phyloP scores from a whole-genome alignment of 78 protist genomes.

The Abeoforma whisleri region DNA sequence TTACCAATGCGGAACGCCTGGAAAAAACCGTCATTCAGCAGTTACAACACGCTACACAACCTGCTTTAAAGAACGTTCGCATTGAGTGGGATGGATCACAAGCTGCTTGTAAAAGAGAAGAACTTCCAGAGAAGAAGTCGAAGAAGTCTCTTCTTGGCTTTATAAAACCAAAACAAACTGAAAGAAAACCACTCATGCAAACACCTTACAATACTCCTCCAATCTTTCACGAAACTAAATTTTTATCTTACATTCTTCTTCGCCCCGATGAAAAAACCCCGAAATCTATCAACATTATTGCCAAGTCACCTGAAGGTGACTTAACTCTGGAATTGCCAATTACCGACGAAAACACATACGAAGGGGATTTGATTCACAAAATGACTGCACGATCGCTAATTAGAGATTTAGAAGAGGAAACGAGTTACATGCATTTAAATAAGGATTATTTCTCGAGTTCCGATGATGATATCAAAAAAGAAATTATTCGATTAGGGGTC shows the following conservation, averaged over 20 bases:
- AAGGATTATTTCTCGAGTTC: background rate
- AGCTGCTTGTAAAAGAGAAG: background rate
- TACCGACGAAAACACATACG: conserved; percentile 4
- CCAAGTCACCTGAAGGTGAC: conserved; percentile 13
- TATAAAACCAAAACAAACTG: background rate
- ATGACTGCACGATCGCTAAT: conserved; percentile 51
- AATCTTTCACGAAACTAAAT: conserved; percentile 46
- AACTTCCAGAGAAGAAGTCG: background rate
- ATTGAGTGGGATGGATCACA: conserved; percentile 32
- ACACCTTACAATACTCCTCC: conserved; percentile 48
- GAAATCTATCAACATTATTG: background rate
- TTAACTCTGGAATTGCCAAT: conserved; percentile 10
- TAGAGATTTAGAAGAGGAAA: conserved; percentile 46
- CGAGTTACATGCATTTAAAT: background rate
- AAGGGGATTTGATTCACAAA: conserved; percentile 41
- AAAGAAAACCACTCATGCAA: conserved; percentile 13
- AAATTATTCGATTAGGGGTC: conserved; percentile 41
- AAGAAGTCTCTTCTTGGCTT: background rate
- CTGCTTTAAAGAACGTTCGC: conserved; percentile 26
- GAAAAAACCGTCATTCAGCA: conserved; percentile 33
- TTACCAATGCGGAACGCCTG: conserved; percentile 38
- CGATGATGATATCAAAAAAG: conserved; percentile 17
- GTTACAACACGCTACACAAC: conserved; percentile 48
- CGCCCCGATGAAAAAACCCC: background rate
- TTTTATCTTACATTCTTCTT: conserved; percentile 11